Evolutionary conservation across 2,329 filamentous ascomycete genomes (phyloP).

Genomic region (Harringtonia aguacate): DNA sequence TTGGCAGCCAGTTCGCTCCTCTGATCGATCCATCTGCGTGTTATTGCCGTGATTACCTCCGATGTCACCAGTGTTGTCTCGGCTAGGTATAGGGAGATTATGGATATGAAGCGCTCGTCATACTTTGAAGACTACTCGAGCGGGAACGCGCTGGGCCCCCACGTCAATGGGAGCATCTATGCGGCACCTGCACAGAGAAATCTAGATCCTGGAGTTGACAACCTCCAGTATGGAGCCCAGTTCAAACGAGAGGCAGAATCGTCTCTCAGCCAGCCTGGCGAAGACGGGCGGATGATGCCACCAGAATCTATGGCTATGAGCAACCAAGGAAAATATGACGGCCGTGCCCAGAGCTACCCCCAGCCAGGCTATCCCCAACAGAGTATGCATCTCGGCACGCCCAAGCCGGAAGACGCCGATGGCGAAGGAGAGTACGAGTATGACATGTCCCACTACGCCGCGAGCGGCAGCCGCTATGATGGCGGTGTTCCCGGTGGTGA

Average conservation of each 20-base stretch:
- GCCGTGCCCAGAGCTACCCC: not conserved
- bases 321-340: not conserved
- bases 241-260: not conserved
- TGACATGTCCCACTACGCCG: constrained; percentile 2
- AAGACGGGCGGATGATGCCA: not conserved
- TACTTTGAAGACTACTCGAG: constrained; percentile 7
- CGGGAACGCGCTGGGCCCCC: not conserved
- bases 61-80: constrained; percentile 5
- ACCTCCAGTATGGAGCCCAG: not conserved
- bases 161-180: constrained; percentile 5
- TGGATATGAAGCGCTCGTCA: constrained; percentile 10
- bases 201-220: too few relatives aligned
- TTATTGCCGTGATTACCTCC: not conserved
- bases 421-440: constrained; percentile 11
- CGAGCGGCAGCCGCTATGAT: constrained; percentile 2
- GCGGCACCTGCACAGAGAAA: not conserved
- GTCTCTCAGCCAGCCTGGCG: not conserved
- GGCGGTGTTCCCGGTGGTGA: constrained; percentile 4
- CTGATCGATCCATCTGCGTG: not conserved
- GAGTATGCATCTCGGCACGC: constrained; percentile 2
- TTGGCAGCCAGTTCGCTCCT: not conserved
- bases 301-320: not conserved
- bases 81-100: not conserved
- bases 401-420: constrained; percentile 3
- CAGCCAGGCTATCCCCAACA: not conserved